These are phyloP conservation scores for Petunia hybrid DNA, from an alignment of 305 asterid genomes.

Conservation along the genomic window DNA sequence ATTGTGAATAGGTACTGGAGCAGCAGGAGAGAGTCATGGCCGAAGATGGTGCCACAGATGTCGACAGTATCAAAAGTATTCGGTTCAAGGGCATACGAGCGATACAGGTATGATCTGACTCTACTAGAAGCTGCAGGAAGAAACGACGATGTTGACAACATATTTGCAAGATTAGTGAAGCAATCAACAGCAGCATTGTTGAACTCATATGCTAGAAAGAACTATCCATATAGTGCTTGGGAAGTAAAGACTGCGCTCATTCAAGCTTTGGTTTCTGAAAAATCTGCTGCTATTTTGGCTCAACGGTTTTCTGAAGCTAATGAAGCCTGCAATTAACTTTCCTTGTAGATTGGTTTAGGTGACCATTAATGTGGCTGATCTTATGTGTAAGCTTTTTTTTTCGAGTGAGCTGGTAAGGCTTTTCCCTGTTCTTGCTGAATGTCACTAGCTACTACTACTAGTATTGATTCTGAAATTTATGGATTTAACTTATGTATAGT, in stretches of 20 bases:
- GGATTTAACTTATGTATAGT: no score
- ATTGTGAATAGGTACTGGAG: constrained; percentile 70
- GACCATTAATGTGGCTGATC: not conserved
- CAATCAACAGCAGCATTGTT: constrained; percentile 87
- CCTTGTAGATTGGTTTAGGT: constrained; percentile 25
- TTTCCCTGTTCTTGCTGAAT: not conserved
- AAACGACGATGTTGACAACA: constrained; percentile 53
- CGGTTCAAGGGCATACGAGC: constrained; percentile 75
- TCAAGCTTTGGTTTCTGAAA: constrained; percentile 69
- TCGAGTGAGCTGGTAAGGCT: not conserved
- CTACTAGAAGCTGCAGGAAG: constrained; percentile 68
- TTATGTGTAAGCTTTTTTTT: constrained; percentile 11
- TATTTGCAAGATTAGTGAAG: constrained; percentile 59
- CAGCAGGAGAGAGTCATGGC: constrained; percentile 81
- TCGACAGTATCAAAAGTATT: constrained; percentile 79
- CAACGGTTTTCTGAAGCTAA: constrained; percentile 62
- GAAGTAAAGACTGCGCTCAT: constrained; percentile 78
- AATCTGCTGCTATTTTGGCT: constrained; percentile 69
- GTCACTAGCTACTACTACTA: no score
- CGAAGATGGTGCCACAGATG: constrained; percentile 75
- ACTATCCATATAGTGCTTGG: constrained; percentile 80
- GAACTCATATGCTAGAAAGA: constrained; percentile 76
- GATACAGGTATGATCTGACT: constrained; percentile 68
- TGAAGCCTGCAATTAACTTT: constrained; percentile 42
- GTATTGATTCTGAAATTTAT: no score